phyloP scores from a whole-genome alignment of 495 filamentous ascomycete species.

The Tuber umbilicatum region DNA sequence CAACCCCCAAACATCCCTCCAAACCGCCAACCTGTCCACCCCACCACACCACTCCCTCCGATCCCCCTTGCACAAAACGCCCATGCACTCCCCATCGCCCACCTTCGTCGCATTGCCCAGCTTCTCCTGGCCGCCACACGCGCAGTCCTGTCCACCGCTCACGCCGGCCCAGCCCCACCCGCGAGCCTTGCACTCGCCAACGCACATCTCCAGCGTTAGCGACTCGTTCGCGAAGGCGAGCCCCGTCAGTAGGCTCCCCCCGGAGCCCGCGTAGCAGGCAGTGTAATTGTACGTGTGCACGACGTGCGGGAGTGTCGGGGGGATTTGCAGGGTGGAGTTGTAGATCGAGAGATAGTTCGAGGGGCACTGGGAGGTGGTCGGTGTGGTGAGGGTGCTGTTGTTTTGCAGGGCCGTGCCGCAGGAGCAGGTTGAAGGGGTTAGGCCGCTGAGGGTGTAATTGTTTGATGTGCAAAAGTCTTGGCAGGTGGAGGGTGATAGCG shows the following conservation, averaged over 20 bases:
- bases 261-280: slow-evolving; percentile 29
- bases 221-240: slow-evolving; percentile 11
- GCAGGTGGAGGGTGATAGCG: slow-evolving; percentile 44
- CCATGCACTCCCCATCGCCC: slow-evolving; percentile 12
- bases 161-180: slow-evolving; percentile 25
- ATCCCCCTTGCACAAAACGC: slow-evolving; percentile 25
- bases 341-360: slow-evolving; percentile 51
- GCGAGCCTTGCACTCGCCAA: slow-evolving; percentile 11
- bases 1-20: neutral
- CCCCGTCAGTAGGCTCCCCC: slow-evolving; percentile 7
- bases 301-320: slow-evolving; percentile 10
- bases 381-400: slow-evolving; percentile 40
- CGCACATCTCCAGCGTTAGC: slow-evolving; percentile 24
- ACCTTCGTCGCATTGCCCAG: slow-evolving; percentile 21
- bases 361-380: slow-evolving; percentile 47
- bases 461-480: slow-evolving; percentile 46
- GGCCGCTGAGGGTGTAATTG: slow-evolving; percentile 50
- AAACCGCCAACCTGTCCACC: neutral
- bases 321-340: slow-evolving; percentile 23
- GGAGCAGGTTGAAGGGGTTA: slow-evolving; percentile 44
- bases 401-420: slow-evolving; percentile 50
- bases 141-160: slow-evolving; percentile 41
- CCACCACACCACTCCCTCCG: slow-evolving; percentile 25
- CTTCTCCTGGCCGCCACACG: slow-evolving; percentile 39
- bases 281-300: slow-evolving; percentile 14